Percentiles rank a stretch among this genome's conserved stretches.
Evolutionary conservation across 768 basidiomycete genomes (phyloP).

Genomic region (Macrolepiota dolichaula): DNA sequence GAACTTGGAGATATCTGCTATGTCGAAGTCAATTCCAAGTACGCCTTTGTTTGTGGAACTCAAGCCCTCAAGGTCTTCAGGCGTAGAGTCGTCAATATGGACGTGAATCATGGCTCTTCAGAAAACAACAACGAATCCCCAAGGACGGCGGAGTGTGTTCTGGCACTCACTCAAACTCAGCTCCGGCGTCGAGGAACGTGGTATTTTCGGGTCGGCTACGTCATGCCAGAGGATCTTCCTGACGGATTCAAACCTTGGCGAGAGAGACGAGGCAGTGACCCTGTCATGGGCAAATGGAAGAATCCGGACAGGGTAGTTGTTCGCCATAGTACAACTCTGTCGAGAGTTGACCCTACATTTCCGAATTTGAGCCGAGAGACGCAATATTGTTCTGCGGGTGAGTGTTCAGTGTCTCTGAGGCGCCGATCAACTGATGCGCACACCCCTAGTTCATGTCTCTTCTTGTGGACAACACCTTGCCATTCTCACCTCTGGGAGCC

Average conservation of each 20-base stretch:
- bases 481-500: slow-evolving; percentile 29
- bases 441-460: slow-evolving; percentile 40
- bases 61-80: neutral
- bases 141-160: neutral
- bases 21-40: slow-evolving; percentile 7
- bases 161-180: neutral
- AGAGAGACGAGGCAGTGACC: neutral
- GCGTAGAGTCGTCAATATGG: neutral
- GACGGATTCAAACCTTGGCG: neutral
- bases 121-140: neutral
- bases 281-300: neutral
- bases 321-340: neutral
- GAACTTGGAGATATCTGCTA: neutral
- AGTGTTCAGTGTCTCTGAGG: neutral
- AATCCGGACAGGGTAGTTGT: neutral
- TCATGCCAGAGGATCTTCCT: neutral
- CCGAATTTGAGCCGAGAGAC: too few species aligned
- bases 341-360: neutral
- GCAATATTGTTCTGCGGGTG: neutral
- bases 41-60: slow-evolving; percentile 6
- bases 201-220: neutral
- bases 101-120: neutral
- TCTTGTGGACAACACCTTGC: slow-evolving; percentile 46
- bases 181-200: slow-evolving; percentile 1
- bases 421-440: neutral